Conservation (phyloP, 2,329 filamentous ascomycete genomes). For the Hirsutella minnesotensis region DNA sequence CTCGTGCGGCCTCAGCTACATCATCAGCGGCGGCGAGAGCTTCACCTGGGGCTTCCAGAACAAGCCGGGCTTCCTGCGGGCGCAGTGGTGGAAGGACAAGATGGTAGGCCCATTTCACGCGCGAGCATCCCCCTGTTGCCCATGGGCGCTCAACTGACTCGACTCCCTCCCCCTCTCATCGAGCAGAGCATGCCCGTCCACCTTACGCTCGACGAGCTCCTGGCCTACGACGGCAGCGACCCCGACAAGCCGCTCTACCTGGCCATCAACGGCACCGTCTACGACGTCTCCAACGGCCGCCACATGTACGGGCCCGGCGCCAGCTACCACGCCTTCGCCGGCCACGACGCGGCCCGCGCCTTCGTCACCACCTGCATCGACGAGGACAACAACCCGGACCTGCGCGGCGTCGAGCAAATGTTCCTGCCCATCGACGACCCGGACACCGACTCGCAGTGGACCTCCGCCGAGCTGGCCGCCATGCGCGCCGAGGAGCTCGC, state of each 20-base stretch:
- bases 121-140: conserved; percentile 12
- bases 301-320: conserved; percentile 73
- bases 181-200: conserved; percentile 48
- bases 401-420: conserved; percentile 80
- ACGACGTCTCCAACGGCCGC: conserved; percentile 62
- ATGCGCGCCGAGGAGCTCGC: conserved; percentile 51
- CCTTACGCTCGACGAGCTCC: conserved; percentile 66
- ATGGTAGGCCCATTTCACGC: too few relatives aligned
- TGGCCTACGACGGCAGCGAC: conserved; percentile 67
- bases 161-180: too few relatives aligned
- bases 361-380: conserved; percentile 91
- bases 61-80: conserved; percentile 48
- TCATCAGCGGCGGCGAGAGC: conserved; percentile 59
- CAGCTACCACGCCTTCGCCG: conserved; percentile 77
- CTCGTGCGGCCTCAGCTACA: conserved; percentile 61
- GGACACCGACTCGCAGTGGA: conserved; percentile 47
- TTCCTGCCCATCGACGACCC: conserved; percentile 56
- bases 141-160: too few relatives aligned
- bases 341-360: conserved; percentile 72
- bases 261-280: conserved; percentile 78
- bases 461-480: conserved; percentile 37
- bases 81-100: conserved; percentile 46
- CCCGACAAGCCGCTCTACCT: conserved; percentile 71
- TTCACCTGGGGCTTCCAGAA: conserved; percentile 54
- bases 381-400: conserved; percentile 71